Percentiles rank a stretch among this genome's conserved stretches.
Conservation (phyloP, 768 basidiomycete genomes). For the Boletus sensibilis region DNA sequence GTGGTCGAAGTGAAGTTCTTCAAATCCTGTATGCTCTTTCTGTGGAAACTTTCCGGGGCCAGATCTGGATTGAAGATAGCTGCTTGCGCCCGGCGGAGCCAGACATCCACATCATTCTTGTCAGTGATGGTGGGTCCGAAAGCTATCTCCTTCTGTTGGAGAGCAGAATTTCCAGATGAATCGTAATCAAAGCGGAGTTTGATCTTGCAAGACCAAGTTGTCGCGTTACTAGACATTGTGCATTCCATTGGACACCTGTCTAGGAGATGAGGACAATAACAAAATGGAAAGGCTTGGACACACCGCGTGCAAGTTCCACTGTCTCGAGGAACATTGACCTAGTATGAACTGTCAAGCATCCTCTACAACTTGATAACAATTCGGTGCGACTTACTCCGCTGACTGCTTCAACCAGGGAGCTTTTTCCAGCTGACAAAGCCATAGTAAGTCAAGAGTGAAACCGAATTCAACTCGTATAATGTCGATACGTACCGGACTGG, state of each 20-base stretch:
- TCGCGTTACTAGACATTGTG: slow-evolving; percentile 41
- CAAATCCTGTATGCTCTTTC: slow-evolving; percentile 27
- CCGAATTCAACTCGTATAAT: background rate
- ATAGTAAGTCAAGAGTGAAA: background rate
- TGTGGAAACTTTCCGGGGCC: slow-evolving; percentile 18
- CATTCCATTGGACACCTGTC: slow-evolving; percentile 55
- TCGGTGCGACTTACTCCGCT: slow-evolving; percentile 42
- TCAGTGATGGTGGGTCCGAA: slow-evolving; percentile 36
- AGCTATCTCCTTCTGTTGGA: slow-evolving; percentile 1
- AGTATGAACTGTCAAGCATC: background rate
- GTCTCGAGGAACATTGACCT: slow-evolving; percentile 63
- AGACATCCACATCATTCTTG: slow-evolving; percentile 37
- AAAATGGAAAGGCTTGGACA: background rate
- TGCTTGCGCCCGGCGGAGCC: slow-evolving; percentile 46
- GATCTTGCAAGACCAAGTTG: slow-evolving; percentile 45
- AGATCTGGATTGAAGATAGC: slow-evolving; percentile 39
- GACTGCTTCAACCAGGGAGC: slow-evolving; percentile 57
- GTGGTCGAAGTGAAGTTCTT: slow-evolving; percentile 21
- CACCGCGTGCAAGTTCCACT: slow-evolving; percentile 61
- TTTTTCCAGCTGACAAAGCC: slow-evolving; percentile 49
- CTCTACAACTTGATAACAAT: background rate
- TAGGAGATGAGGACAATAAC: background rate
- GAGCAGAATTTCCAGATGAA: slow-evolving; percentile 24
- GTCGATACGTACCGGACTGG: slow-evolving; percentile 45
- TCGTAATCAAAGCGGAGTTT: slow-evolving; percentile 39